phyloP scores from a whole-genome alignment of 305 asterid genomes.

The Stenogyne calaminthoides region DNA sequence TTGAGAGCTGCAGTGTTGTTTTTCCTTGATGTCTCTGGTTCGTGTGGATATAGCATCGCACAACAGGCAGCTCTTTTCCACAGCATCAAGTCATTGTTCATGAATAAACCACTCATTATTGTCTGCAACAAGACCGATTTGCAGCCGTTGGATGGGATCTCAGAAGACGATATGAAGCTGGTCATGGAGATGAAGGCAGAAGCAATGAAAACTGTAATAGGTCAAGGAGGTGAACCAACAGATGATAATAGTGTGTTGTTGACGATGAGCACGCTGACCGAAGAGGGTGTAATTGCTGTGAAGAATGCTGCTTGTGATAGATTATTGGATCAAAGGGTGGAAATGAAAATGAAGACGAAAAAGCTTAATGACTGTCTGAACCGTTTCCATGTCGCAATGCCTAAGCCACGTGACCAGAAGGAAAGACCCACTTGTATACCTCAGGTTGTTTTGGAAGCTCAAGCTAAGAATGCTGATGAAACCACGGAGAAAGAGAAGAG shows the following conservation, averaged over 20 bases:
- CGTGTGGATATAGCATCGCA: slow-evolving; percentile 90
- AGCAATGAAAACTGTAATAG: slow-evolving; percentile 86
- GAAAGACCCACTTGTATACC: slow-evolving; percentile 86
- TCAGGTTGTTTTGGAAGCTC: slow-evolving; percentile 77
- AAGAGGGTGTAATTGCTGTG: slow-evolving; percentile 81
- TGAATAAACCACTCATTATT: slow-evolving; percentile 86
- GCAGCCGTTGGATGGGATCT: slow-evolving; percentile 78
- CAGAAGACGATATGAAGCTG: slow-evolving; percentile 81
- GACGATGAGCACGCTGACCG: slow-evolving; percentile 91
- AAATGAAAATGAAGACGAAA: slow-evolving; percentile 85
- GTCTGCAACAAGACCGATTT: slow-evolving; percentile 94
- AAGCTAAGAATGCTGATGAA: slow-evolving; percentile 63
- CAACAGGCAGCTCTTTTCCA: slow-evolving; percentile 95
- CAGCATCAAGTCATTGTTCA: slow-evolving; percentile 86
- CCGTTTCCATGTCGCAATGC: slow-evolving; percentile 91
- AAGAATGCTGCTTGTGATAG: slow-evolving; percentile 95
- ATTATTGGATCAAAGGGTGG: slow-evolving; percentile 85
- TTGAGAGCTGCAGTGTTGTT: slow-evolving; percentile 92
- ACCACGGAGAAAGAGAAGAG: slow-evolving; percentile 62
- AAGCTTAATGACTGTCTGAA: slow-evolving; percentile 81
- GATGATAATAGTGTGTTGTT: slow-evolving; percentile 66
- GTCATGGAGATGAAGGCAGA: slow-evolving; percentile 89
- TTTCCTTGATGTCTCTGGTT: slow-evolving; percentile 91
- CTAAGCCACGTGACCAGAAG: slow-evolving; percentile 86
- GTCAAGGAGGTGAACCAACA: slow-evolving; percentile 85